Base-by-base conservation (phyloP, 164 flowering plant genomes). In the Akebia trifoliata region DNA sequence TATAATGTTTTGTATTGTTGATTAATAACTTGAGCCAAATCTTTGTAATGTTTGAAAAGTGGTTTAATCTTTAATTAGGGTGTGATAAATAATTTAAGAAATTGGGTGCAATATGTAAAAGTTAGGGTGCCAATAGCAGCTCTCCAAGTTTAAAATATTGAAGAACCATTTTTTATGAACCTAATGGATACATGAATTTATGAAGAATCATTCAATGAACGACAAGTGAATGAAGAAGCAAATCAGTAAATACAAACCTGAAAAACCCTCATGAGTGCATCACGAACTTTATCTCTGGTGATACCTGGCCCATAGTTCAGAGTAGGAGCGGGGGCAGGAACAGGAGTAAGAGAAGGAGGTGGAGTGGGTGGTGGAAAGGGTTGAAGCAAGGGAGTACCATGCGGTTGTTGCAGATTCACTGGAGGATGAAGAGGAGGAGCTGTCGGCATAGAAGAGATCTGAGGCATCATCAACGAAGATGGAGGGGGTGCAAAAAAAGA, bases 291-390 rank as follows among this genome's bases (percentile, higher is more conserved):
- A 10, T 89, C 94, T 69, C 84, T 76, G 55, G 58, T 78, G 65
- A 86, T 78, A 32, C 66, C 61, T 25, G 80, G 79, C 2, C 83
- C 85, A 66, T 75, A 69, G 43, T 62, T 74, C 53, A 69, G 74
- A 43, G 65, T 29, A 8, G 82, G 68, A 38, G 53, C 7, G 8
- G 45, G 45, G 8, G 50, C 37, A 54, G 78, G 32, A 50, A 71
- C 21, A 24, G 90, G 87, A 17, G 93, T 81, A 30, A 89, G 87
- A 45, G 94, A 86, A 29, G 75, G 81, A 48, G 97, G 83, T 4
- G 97, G 97, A 22, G 75, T 71, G 12, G 95, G 95, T 44, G 95
- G 95, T 36, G 95, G 95, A 64, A 87, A 84, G 42, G 97, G 91
- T 59, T 86, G 97, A 45, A 84, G 94, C 75, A 86, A 20, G 4